Evolutionary conservation across 148 eudicot species (phyloP).

Genomic region (Spergularia bocconei): DNA sequence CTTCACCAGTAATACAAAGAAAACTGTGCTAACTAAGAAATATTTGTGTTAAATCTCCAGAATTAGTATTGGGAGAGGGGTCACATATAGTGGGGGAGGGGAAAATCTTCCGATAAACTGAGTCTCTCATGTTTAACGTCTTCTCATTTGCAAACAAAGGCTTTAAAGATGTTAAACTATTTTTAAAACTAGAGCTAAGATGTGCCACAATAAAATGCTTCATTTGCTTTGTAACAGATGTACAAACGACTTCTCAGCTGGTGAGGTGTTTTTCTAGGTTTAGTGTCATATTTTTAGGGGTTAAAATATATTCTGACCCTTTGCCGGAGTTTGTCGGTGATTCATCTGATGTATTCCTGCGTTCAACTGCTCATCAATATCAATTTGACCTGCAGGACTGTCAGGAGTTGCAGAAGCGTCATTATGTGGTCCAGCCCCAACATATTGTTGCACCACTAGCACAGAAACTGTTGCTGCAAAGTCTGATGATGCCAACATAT

Average conservation of each 20-base stretch:
- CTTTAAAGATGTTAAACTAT: not conserved
- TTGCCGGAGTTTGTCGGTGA: constrained; percentile 15
- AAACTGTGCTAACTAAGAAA: not conserved
- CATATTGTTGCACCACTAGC: constrained; percentile 62
- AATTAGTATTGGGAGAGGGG: not conserved
- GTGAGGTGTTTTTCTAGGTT: not conserved
- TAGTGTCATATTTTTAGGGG: not conserved
- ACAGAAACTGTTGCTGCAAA: constrained; percentile 64
- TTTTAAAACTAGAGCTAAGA: constrained; percentile 6
- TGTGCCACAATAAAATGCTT: not conserved
- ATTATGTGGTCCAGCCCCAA: constrained; percentile 38
- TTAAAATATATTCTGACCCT: constrained; percentile 17
- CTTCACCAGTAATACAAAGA: too few species aligned
- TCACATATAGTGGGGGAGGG: not conserved
- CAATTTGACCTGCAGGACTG: constrained; percentile 32
- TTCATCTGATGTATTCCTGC: constrained; percentile 22
- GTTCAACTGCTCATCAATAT: constrained; percentile 25
- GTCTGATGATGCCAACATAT: constrained; percentile 76
- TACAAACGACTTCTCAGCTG: not conserved
- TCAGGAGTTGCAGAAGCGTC: constrained; percentile 41
- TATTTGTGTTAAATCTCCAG: not conserved
- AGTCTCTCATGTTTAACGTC: not conserved
- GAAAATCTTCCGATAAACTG: not conserved
- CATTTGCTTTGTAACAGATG: constrained; percentile 3
- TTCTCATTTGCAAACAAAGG: not conserved